These are phyloP conservation scores for Lactarius tabidus DNA, from an alignment of 768 basidiomycete genomes.

Conservation along the genomic window DNA sequence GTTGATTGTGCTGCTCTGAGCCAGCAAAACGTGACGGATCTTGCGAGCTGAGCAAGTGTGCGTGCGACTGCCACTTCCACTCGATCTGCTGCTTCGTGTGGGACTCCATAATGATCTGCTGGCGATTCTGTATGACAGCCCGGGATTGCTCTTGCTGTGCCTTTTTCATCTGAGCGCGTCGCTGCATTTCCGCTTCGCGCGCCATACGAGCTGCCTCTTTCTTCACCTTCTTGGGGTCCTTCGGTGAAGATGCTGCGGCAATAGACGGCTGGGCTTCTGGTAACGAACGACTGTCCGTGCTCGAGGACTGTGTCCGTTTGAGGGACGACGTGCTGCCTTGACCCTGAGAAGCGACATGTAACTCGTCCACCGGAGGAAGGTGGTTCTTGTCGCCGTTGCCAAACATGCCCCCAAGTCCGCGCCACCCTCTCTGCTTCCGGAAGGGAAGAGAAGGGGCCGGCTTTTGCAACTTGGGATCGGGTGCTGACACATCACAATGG, in stretches of 20 bases:
- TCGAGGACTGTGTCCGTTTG: slow-evolving; percentile 75
- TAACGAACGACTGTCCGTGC: slow-evolving; percentile 62
- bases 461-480: slow-evolving; percentile 53
- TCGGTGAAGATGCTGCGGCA: slow-evolving; percentile 38
- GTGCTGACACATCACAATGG: slow-evolving; percentile 37
- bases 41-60: slow-evolving; percentile 36
- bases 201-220: slow-evolving; percentile 77
- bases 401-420: slow-evolving; percentile 62
- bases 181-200: slow-evolving; percentile 80
- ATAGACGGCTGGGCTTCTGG: slow-evolving; percentile 47
- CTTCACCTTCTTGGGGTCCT: slow-evolving; percentile 71
- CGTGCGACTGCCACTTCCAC: slow-evolving; percentile 47
- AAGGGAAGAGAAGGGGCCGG: slow-evolving; percentile 55
- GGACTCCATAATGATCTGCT: slow-evolving; percentile 61
- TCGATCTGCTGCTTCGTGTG: slow-evolving; percentile 52
- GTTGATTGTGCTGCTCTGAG: slow-evolving; percentile 30
- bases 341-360: slow-evolving; percentile 43
- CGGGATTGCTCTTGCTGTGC: slow-evolving; percentile 83
- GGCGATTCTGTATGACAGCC: slow-evolving; percentile 89
- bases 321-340: slow-evolving; percentile 56
- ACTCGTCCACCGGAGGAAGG: slow-evolving; percentile 71
- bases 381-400: slow-evolving; percentile 65
- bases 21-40: slow-evolving; percentile 19
- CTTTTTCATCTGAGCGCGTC: slow-evolving; percentile 69
- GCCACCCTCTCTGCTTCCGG: slow-evolving; percentile 69